A percentile compares a stretch with the other conserved stretches of the same genome.
Evolutionary conservation across 176 grass and related monocot species (phyloP).

Genomic region (Eragrostis curvula): DNA sequence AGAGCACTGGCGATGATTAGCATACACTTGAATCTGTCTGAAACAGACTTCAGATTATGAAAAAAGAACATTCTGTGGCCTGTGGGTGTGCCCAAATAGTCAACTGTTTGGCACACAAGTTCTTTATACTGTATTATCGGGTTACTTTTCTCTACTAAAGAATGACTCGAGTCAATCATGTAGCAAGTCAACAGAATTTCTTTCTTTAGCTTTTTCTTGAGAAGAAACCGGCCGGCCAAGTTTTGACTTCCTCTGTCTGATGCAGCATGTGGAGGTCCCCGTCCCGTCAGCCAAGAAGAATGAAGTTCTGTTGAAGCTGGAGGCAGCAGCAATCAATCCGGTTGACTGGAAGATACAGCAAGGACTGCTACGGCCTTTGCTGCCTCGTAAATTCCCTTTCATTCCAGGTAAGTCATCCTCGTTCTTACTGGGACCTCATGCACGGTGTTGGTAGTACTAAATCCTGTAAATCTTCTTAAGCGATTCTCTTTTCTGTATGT

Average conservation of each 20-base stretch:
- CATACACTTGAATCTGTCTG: too few relatives aligned
- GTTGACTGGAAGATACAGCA: conserved; percentile 79
- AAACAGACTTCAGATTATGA: background rate
- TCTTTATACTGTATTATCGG: background rate
- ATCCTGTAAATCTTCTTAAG: background rate
- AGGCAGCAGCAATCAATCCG: conserved; percentile 66
- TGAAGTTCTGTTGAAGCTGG: conserved; percentile 61
- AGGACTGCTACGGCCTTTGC: conserved; percentile 46
- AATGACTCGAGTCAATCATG: background rate
- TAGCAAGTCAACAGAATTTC: background rate
- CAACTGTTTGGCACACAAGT: background rate
- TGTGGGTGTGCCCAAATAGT: too few relatives aligned
- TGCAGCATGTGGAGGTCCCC: conserved; percentile 65
- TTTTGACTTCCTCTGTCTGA: background rate
- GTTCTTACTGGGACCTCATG: background rate
- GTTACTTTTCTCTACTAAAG: background rate
- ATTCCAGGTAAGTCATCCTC: conserved; percentile 58
- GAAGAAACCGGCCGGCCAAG: background rate
- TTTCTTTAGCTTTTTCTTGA: background rate
- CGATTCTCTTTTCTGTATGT: background rate
- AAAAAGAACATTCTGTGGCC: too few relatives aligned
- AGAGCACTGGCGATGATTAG: background rate
- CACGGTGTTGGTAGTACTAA: background rate
- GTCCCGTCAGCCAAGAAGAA: conserved; percentile 63
- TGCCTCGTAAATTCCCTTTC: conserved; percentile 61